Evolutionary conservation across 768 basidiomycete genomes (phyloP), one percentile per base, ranked within the genome.

Genomic region (Clathrus columnatus): DNA sequence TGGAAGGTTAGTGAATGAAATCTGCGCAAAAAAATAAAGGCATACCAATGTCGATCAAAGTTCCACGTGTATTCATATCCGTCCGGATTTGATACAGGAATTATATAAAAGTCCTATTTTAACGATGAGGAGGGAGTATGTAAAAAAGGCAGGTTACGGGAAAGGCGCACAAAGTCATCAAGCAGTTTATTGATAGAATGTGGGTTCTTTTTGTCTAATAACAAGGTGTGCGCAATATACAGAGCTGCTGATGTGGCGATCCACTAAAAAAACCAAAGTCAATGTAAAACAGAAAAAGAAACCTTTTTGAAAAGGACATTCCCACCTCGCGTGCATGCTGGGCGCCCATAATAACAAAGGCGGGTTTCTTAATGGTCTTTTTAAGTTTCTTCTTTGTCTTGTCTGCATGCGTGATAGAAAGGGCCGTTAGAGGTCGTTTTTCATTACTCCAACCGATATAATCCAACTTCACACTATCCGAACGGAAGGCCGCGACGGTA

Each of bases 31-130:
- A 58, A 36, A 45, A 1, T 28, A 11, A 32, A 60, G 70, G 59
- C 50, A 55, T 57, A 71, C 83, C 86, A 87, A 57, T 82, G 80
- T 0, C 87, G 78, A 56, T 89, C 84, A 1, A 52, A 63, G 57
- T 80, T 76, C 82, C 87, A 86, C 7, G 85, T 87, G 61, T 85
- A 85, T 0, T 75, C 76, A 62, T 91, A 89, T 18, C 85, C 85
- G 59, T 86, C 84, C 2, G 84, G 84, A 62, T 85, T 85, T 0
- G 83, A 79, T 0, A 77, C 70, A 0, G 85, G 83, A 26, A 87
- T 70, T 60, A 88, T 78, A 59, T 84, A 77, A 63, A 87, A 84
- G 51, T 83, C 80, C 78, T 80, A 30, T 27, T 27, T n/a, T 18
- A 58, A 27, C 30, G 59, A 42, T 21, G 42, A 48, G 36, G 27